phyloP scores from a whole-genome alignment of 805 yeast species.

The Candida pini region DNA sequence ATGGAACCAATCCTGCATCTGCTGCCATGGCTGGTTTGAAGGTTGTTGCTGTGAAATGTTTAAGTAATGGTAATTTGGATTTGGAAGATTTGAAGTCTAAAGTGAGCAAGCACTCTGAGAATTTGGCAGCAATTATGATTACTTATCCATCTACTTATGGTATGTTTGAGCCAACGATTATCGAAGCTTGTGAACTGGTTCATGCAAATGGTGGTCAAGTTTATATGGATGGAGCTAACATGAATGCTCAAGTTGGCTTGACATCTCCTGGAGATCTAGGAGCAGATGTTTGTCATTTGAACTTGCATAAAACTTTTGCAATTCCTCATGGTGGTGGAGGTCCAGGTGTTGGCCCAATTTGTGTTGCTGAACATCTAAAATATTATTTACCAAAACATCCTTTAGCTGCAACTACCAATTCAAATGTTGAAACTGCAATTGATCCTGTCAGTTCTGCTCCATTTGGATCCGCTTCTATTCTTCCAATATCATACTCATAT shows the following conservation, averaged over 20 bases:
- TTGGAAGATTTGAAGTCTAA: slow-evolving; percentile 66
- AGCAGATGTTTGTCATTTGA: slow-evolving; percentile 97
- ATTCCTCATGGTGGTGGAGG: slow-evolving; percentile 99
- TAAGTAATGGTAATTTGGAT: slow-evolving; percentile 80
- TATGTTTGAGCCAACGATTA: slow-evolving; percentile 87
- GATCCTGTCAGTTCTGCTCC: slow-evolving; percentile 88
- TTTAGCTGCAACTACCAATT: slow-evolving; percentile 47
- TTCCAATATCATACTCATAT: slow-evolving; percentile 92
- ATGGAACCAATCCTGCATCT: slow-evolving; percentile 98
- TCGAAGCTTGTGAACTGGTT: slow-evolving; percentile 76
- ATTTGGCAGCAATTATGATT: slow-evolving; percentile 89
- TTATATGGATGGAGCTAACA: slow-evolving; percentile 96
- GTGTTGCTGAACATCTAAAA: slow-evolving; percentile 76
- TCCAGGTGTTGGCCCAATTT: slow-evolving; percentile 98
- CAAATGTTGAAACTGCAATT: slow-evolving; percentile 43
- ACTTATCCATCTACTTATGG: slow-evolving; percentile 98
- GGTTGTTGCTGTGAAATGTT: slow-evolving; percentile 89
- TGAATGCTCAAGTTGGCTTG: slow-evolving; percentile 98
- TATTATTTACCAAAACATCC: slow-evolving; percentile 82
- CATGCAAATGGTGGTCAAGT: slow-evolving; percentile 92
- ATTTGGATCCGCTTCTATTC: slow-evolving; percentile 88
- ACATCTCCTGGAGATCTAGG: slow-evolving; percentile 97
- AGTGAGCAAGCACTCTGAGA: slow-evolving; percentile 61
- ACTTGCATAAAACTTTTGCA: slow-evolving; percentile 94
- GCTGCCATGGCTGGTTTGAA: slow-evolving; percentile 96